A percentile compares a stretch with the other conserved stretches of the same genome.
These are phyloP conservation scores for Ceratobasidium sp. DNA, from an alignment of 1,284 basidiomycete genomes.

Conservation along the genomic window DNA sequence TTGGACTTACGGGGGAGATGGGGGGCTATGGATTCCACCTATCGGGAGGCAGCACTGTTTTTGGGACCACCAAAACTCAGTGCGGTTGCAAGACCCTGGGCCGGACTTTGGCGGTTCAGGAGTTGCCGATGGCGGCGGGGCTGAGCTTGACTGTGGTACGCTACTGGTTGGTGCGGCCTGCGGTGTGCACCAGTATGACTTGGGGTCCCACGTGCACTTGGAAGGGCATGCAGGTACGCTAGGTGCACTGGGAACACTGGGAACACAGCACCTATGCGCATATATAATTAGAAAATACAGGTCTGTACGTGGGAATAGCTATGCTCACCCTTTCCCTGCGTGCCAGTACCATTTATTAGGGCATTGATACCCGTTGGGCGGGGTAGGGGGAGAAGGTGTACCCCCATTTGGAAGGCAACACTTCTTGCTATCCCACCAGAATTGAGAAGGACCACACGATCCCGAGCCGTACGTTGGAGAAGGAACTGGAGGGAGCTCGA, in stretches of 20 bases:
- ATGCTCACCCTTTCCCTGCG: slow-evolving; percentile 2
- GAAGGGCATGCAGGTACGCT: slow-evolving; percentile 1
- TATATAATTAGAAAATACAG: not conserved
- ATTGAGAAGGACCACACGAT: slow-evolving; percentile 14
- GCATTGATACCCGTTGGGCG: slow-evolving; percentile 18
- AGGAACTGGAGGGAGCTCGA: not conserved
- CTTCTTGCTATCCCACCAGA: slow-evolving; percentile 18
- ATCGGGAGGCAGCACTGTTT: slow-evolving; percentile 29
- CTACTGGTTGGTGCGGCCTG: not conserved
- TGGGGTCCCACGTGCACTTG: slow-evolving; percentile 10
- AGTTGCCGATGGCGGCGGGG: not conserved
- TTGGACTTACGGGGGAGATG: slow-evolving; percentile 32
- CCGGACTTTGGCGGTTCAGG: slow-evolving; percentile 4
- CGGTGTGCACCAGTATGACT: slow-evolving; percentile 18
- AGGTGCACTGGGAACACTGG: slow-evolving; percentile 9
- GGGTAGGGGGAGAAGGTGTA: slow-evolving; percentile 15
- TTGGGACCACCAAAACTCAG: slow-evolving; percentile 21
- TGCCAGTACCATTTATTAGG: slow-evolving; percentile 9
- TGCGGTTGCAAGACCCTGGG: slow-evolving; percentile 18
- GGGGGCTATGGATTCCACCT: slow-evolving; percentile 20
- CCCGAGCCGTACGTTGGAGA: not conserved
- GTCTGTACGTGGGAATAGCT: not conserved
- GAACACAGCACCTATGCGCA: slow-evolving; percentile 27
- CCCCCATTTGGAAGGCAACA: slow-evolving; percentile 21
- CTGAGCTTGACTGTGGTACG: not conserved